Conservation (phyloP, 352 stramenopile genomes). For the Phytophthora cryptogea region DNA sequence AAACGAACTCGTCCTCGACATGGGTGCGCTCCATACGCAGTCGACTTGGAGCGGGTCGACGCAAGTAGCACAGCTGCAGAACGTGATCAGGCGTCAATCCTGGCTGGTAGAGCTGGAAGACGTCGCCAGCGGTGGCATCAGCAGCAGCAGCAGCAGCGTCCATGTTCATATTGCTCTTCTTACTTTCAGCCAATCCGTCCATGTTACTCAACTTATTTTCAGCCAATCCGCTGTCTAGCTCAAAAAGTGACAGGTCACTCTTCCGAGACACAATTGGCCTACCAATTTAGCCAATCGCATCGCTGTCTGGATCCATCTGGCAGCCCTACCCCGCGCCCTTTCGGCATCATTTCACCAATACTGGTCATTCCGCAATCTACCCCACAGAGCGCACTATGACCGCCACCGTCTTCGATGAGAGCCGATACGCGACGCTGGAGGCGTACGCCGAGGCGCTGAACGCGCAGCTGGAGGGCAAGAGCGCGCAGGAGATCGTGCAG, state of each 20-base stretch:
- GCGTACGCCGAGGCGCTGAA: slow-evolving; percentile 72
- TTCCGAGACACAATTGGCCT: slow-evolving; percentile 15
- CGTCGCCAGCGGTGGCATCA: background rate
- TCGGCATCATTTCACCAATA: slow-evolving; percentile 16
- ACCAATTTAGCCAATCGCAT: slow-evolving; percentile 11
- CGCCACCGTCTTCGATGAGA: slow-evolving; percentile 42
- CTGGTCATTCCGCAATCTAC: slow-evolving; percentile 26
- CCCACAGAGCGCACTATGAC: slow-evolving; percentile 22
- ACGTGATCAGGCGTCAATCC: slow-evolving; percentile 53
- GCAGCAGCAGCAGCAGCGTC: background rate
- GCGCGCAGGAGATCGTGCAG: slow-evolving; percentile 62
- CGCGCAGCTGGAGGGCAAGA: slow-evolving; percentile 53
- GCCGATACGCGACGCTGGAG: slow-evolving; percentile 61
- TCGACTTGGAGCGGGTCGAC: slow-evolving; percentile 34
- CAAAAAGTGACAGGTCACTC: slow-evolving; percentile 2
- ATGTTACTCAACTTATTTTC: background rate
- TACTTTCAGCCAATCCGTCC: slow-evolving; percentile 7
- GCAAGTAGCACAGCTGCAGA: slow-evolving; percentile 63
- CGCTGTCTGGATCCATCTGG: background rate
- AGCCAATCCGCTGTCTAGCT: slow-evolving; percentile 1
- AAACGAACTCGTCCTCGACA: slow-evolving; percentile 56
- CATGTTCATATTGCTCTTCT: background rate
- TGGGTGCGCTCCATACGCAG: slow-evolving; percentile 20
- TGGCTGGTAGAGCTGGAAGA: slow-evolving; percentile 74
- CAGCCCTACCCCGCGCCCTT: background rate